Conservation (phyloP, 768 basidiomycete genomes). For the Multifurca ochricompacta region DNA sequence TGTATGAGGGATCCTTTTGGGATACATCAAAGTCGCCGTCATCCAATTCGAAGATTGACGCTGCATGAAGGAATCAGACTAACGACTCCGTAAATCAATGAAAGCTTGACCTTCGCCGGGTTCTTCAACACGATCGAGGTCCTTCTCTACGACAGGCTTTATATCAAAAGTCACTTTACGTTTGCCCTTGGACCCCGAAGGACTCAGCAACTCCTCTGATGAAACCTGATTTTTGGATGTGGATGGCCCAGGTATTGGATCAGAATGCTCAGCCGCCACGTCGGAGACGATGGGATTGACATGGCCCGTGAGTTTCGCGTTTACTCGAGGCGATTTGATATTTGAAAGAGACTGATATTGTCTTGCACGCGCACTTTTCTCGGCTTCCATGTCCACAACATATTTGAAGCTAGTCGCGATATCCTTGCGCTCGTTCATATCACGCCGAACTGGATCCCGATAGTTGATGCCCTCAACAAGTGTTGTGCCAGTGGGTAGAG, state of each 20-base stretch:
- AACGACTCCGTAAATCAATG: constrained; percentile 4
- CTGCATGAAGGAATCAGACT: constrained; percentile 29
- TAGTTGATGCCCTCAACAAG: constrained; percentile 10
- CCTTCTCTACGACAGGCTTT: constrained; percentile 41
- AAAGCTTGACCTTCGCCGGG: constrained; percentile 31
- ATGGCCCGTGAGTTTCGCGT: constrained; percentile 17
- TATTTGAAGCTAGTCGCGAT: constrained; percentile 42
- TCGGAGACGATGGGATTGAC: neutral
- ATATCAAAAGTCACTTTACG: constrained; percentile 70
- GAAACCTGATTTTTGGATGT: constrained; percentile 2
- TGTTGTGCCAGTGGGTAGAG: constrained; percentile 9
- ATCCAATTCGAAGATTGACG: constrained; percentile 66
- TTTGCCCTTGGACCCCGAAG: constrained; percentile 39
- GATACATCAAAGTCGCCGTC: constrained; percentile 36
- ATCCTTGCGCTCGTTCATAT: constrained; percentile 41
- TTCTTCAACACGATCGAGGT: neutral
- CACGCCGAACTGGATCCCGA: constrained; percentile 36
- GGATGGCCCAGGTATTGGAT: constrained; percentile 2
- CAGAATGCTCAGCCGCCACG: neutral
- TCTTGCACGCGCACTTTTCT: constrained; percentile 20
- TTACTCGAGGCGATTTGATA: constrained; percentile 2
- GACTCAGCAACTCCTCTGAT: constrained; percentile 11
- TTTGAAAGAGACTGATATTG: constrained; percentile 10
- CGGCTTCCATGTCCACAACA: constrained; percentile 37
- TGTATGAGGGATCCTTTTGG: constrained; percentile 26